Conservation (phyloP, 495 filamentous ascomycete genomes). For the Talaromyces proteolyticus region DNA sequence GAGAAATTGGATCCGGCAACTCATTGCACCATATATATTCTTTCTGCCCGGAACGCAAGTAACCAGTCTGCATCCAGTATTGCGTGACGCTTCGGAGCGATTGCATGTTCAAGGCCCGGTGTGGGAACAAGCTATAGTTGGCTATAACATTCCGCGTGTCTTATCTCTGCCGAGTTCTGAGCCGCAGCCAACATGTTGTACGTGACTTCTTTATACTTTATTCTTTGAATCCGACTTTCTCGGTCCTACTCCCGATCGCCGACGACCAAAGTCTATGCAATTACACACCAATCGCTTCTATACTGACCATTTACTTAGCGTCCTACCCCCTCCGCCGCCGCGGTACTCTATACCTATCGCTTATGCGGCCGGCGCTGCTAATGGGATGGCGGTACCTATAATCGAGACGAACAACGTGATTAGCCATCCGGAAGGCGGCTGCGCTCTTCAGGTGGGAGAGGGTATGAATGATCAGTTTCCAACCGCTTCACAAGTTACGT, state of each 20-base stretch:
- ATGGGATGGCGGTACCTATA: slow-evolving; percentile 59
- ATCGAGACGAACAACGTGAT: slow-evolving; percentile 92
- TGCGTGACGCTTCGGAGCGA: neutral
- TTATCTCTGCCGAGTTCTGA: neutral
- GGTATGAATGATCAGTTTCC: slow-evolving; percentile 41
- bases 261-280: no score
- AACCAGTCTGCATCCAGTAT: no score
- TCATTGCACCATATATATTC: no score
- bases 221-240: neutral
- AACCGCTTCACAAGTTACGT: slow-evolving; percentile 1
- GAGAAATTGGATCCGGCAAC: no score
- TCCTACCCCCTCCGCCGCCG: slow-evolving; percentile 79
- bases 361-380: slow-evolving; percentile 59
- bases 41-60: no score
- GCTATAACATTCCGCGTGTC: neutral
- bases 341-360: slow-evolving; percentile 65
- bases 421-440: slow-evolving; percentile 63
- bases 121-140: no score
- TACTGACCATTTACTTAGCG: slow-evolving; percentile 36
- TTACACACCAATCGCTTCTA: no score
- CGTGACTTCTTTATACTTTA: neutral
- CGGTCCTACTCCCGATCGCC: no score
- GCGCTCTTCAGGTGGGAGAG: slow-evolving; percentile 85
- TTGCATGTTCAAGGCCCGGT: neutral
- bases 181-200: neutral